Evolutionary conservation across 352 stramenopile genomes (phyloP).

Genomic region (Phytophthora pisi): DNA sequence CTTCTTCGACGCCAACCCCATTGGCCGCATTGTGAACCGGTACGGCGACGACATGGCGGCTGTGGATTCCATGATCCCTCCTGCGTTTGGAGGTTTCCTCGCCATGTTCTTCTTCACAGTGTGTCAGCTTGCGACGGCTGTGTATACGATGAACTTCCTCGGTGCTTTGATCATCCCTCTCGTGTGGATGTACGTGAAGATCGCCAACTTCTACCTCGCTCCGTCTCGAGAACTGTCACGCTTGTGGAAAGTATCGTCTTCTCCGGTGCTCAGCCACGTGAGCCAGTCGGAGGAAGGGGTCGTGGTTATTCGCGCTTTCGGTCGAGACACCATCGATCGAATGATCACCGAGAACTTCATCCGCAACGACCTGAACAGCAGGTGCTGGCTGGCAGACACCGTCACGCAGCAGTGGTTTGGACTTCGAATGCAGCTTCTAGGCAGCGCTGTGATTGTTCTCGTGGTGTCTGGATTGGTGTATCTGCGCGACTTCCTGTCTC

Average conservation of each 20-base stretch:
- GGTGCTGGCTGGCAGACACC: slow-evolving; percentile 32
- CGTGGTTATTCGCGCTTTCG: slow-evolving; percentile 49
- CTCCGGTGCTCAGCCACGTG: slow-evolving; percentile 49
- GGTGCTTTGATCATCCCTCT: slow-evolving; percentile 82
- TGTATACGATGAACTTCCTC: slow-evolving; percentile 77
- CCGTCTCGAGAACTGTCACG: slow-evolving; percentile 49
- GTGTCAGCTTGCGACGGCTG: slow-evolving; percentile 74
- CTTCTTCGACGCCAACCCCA: slow-evolving; percentile 93
- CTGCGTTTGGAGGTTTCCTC: slow-evolving; percentile 46
- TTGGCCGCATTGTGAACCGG: slow-evolving; percentile 90
- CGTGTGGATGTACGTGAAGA: slow-evolving; percentile 77
- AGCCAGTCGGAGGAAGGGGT: slow-evolving; percentile 40
- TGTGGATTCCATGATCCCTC: slow-evolving; percentile 77
- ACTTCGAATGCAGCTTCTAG: slow-evolving; percentile 56
- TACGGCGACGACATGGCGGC: slow-evolving; percentile 91
- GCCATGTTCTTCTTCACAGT: slow-evolving; percentile 71
- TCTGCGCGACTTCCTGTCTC: slow-evolving; percentile 38
- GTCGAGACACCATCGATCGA: slow-evolving; percentile 20
- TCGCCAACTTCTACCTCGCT: slow-evolving; percentile 43
- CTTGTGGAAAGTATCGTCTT: slow-evolving; percentile 43
- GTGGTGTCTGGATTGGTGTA: slow-evolving; percentile 49
- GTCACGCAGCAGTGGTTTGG: slow-evolving; percentile 50
- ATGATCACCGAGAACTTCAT: slow-evolving; percentile 33
- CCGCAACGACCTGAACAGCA: slow-evolving; percentile 39
- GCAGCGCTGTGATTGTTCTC: slow-evolving; percentile 39